Conservation (phyloP, 495 filamentous ascomycete species). For the Penicillium silybi region DNA sequence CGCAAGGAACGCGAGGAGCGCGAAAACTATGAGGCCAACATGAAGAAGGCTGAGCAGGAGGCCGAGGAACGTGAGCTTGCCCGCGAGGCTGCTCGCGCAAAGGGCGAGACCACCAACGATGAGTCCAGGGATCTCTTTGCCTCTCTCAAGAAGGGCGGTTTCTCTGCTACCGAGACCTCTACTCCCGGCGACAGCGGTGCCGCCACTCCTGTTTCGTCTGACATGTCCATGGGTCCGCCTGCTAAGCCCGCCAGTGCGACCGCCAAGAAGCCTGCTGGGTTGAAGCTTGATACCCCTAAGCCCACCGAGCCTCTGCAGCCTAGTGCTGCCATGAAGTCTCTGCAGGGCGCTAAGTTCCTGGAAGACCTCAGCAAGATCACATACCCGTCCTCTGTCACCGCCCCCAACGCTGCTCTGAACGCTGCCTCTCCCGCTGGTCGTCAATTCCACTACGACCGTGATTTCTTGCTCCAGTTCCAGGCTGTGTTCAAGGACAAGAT, state of each 20-base stretch:
- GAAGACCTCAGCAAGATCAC: constrained; percentile 59
- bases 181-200: constrained; percentile 53
- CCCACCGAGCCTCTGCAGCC: constrained; percentile 83
- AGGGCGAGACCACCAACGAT: constrained; percentile 39
- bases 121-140: constrained; percentile 48
- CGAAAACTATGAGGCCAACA: constrained; percentile 48
- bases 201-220: constrained; percentile 52
- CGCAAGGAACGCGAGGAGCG: constrained; percentile 53
- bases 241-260: constrained; percentile 50
- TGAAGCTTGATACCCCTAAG: constrained; percentile 81
- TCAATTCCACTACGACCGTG: constrained; percentile 91
- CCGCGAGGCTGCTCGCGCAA: constrained; percentile 37
- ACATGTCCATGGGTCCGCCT: constrained; percentile 52
- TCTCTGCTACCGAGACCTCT: constrained; percentile 43
- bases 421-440: constrained; percentile 64
- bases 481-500: constrained; percentile 92
- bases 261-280: constrained; percentile 70
- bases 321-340: constrained; percentile 84
- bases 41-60: constrained; percentile 55
- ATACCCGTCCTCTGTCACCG: constrained; percentile 77
- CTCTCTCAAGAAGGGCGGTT: constrained; percentile 52
- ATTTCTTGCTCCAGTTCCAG: constrained; percentile 98
- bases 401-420: constrained; percentile 89
- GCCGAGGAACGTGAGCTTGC: constrained; percentile 55
- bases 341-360: constrained; percentile 83